Evolutionary conservation across 306 rosid species (phyloP).

Genomic region (Vigna radiata): DNA sequence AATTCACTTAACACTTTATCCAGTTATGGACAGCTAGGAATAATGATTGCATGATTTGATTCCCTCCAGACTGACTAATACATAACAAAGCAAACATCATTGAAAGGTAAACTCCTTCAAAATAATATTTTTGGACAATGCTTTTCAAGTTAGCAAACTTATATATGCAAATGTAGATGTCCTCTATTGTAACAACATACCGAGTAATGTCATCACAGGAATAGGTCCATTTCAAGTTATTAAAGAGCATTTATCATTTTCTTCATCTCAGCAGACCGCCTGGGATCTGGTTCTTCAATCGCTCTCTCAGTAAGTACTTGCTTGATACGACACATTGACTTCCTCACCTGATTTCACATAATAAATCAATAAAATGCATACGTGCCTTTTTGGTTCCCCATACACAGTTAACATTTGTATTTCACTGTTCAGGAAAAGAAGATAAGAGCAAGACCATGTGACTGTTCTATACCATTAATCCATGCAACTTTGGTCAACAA

Average conservation of each 20-base stretch:
- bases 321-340: slow-evolving; percentile 98
- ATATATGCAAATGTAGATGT: slow-evolving; percentile 36
- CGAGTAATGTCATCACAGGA: slow-evolving; percentile 2
- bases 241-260: slow-evolving; percentile 85
- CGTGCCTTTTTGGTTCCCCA: not conserved
- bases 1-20: slow-evolving; percentile 16
- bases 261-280: slow-evolving; percentile 97
- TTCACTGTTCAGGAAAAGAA: not conserved
- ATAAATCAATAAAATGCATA: not conserved
- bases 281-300: slow-evolving; percentile 87
- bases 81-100: slow-evolving; percentile 30
- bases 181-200: slow-evolving; percentile 39
- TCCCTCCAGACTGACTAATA: slow-evolving; percentile 2
- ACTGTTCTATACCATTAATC: not conserved
- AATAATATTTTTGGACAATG: slow-evolving; percentile 26
- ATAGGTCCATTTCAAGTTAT: slow-evolving; percentile 41
- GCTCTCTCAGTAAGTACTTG: slow-evolving; percentile 96
- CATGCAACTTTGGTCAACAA: slow-evolving; percentile 14
- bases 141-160: slow-evolving; percentile 27
- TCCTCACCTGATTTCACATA: slow-evolving; percentile 75
- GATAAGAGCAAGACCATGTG: not conserved
- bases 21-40: not conserved
- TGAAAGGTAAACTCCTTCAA: not conserved
- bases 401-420: slow-evolving; percentile 18
- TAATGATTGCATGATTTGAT: slow-evolving; percentile 23